Conservation (phyloP, 495 filamentous ascomycete genomes). For the Beverwykella pulmonaria region DNA sequence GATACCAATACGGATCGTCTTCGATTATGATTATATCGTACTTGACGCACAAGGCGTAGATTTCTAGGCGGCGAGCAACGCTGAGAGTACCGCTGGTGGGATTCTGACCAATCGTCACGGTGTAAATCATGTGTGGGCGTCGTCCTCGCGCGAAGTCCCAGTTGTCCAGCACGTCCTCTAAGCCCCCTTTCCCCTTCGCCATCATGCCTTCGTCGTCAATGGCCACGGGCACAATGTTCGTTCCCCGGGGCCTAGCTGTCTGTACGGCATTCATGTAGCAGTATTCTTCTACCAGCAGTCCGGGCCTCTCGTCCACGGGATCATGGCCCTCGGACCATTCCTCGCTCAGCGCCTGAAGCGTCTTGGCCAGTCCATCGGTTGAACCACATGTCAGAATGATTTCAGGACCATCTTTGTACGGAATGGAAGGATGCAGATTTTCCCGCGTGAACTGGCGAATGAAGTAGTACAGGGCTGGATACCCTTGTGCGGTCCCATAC, state of each 20-base stretch:
- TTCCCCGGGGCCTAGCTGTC: constrained; percentile 65
- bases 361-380: constrained; percentile 83
- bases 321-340: constrained; percentile 70
- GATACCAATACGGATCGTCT: constrained; percentile 95
- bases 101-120: constrained; percentile 90
- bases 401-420: constrained; percentile 75
- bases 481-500: constrained; percentile 78
- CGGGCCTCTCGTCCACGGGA: constrained; percentile 66
- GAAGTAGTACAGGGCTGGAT: constrained; percentile 73
- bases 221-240: constrained; percentile 70
- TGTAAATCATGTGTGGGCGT: constrained; percentile 85
- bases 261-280: constrained; percentile 74
- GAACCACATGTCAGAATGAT: constrained; percentile 75
- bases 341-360: constrained; percentile 70
- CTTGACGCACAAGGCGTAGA: constrained; percentile 78
- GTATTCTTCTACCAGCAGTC: constrained; percentile 75
- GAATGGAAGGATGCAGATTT: constrained; percentile 76
- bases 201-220: constrained; percentile 81
- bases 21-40: constrained; percentile 93
- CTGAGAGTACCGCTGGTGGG: constrained; percentile 77
- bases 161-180: constrained; percentile 75
- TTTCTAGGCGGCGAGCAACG: constrained; percentile 68
- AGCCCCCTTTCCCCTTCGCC: constrained; percentile 64
- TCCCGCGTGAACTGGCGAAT: constrained; percentile 75
- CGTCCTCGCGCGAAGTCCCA: constrained; percentile 76